A percentile compares a stretch with the other conserved stretches of the same genome.
These are phyloP conservation scores for Stagonosporopsis tanaceti DNA, from an alignment of 2,329 filamentous ascomycete species.

Conservation along the genomic window DNA sequence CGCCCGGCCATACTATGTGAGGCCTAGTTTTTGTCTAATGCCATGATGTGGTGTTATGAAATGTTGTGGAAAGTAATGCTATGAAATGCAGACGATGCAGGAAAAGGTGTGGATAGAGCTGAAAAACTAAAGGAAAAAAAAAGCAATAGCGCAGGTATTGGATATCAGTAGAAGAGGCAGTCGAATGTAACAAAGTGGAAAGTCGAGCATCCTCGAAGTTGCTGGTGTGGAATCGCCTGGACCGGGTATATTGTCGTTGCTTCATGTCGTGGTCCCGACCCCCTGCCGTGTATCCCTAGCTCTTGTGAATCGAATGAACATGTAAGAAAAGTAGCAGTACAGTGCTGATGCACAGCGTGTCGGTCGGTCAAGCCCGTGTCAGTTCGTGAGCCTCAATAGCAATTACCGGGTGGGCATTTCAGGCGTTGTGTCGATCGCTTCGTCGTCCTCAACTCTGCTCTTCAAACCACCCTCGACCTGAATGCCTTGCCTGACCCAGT, in stretches of 20 bases:
- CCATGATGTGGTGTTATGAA: neutral
- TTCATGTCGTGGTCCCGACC: slow-evolving; percentile 21
- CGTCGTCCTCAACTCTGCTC: slow-evolving; percentile 60
- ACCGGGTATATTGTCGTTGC: slow-evolving; percentile 23
- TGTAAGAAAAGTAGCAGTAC: slow-evolving; percentile 15
- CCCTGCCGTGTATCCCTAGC: slow-evolving; percentile 17
- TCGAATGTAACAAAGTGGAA: neutral
- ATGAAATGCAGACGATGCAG: slow-evolving; percentile 1
- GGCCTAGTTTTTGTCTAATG: slow-evolving; percentile 2
- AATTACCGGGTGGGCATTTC: slow-evolving; percentile 35
- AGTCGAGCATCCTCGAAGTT: slow-evolving; percentile 18
- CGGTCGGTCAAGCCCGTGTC: neutral
- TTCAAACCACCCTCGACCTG: slow-evolving; percentile 67
- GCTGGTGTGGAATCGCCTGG: slow-evolving; percentile 12
- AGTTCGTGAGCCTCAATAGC: slow-evolving; percentile 35
- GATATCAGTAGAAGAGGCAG: slow-evolving; percentile 8
- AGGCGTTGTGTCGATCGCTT: slow-evolving; percentile 23
- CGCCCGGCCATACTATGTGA: neutral
- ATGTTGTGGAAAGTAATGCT: neutral
- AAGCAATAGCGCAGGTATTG: slow-evolving; percentile 5
- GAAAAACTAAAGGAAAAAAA: neutral
- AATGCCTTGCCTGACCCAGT: slow-evolving; percentile 82
- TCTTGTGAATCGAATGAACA: slow-evolving; percentile 16
- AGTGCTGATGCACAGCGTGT: neutral
- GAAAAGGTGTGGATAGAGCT: neutral